These are phyloP conservation scores for Leccinum variabile DNA, from an alignment of 1,284 basidiomycete species.

Conservation along the genomic window DNA sequence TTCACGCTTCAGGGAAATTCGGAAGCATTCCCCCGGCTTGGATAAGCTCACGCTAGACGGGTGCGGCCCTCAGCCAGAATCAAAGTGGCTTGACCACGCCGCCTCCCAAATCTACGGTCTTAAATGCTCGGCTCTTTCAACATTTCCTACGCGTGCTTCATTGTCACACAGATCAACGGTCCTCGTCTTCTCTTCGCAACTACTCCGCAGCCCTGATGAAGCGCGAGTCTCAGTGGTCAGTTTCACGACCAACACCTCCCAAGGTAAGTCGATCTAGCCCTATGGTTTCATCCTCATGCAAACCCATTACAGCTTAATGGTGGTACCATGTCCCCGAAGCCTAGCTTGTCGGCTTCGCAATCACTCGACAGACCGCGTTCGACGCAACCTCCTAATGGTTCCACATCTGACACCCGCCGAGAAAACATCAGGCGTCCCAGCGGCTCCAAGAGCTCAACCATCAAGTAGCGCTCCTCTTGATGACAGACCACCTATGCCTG, in stretches of 20 bases:
- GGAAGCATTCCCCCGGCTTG: slow-evolving; percentile 48
- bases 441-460: slow-evolving; percentile 57
- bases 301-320: slow-evolving; percentile 35
- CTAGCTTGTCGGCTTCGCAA: slow-evolving; percentile 23
- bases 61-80: slow-evolving; percentile 48
- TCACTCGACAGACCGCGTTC: slow-evolving; percentile 44
- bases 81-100: slow-evolving; percentile 22
- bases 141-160: slow-evolving; percentile 43
- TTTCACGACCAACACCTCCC: slow-evolving; percentile 38
- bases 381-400: slow-evolving; percentile 39
- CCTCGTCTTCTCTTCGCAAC: slow-evolving; percentile 34
- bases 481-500: slow-evolving; percentile 30
- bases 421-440: slow-evolving; percentile 45
- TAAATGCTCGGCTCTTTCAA: slow-evolving; percentile 55
- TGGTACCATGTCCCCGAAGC: slow-evolving; percentile 40
- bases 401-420: slow-evolving; percentile 30
- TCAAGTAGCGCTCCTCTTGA: slow-evolving; percentile 26
- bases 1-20: slow-evolving; percentile 49
- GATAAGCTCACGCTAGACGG: slow-evolving; percentile 57
- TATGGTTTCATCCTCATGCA: slow-evolving; percentile 22
- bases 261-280: slow-evolving; percentile 15
- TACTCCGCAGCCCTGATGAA: slow-evolving; percentile 73
- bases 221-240: slow-evolving; percentile 59
- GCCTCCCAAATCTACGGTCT: slow-evolving; percentile 49
- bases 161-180: slow-evolving; percentile 34